Conservation (phyloP, 805 yeast species). For the Hanseniaspora mollemarum region DNA sequence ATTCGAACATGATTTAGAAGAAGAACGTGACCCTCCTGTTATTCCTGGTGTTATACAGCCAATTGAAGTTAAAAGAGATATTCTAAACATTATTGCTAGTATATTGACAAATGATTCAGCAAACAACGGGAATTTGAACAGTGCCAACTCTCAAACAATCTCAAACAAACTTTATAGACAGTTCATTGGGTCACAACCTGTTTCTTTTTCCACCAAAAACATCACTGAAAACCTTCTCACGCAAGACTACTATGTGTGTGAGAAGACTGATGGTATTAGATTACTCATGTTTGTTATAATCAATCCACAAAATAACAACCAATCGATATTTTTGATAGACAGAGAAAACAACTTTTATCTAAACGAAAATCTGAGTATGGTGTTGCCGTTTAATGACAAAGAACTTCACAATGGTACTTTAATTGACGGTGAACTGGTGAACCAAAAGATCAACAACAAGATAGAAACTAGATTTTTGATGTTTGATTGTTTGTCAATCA, state of each 20-base stretch:
- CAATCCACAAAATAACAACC: conserved; percentile 61
- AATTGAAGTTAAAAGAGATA: conserved; percentile 53
- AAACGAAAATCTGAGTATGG: conserved; percentile 78
- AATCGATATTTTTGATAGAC: conserved; percentile 79
- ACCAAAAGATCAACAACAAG: conserved; percentile 46
- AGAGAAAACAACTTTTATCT: conserved; percentile 78
- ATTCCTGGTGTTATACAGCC: conserved; percentile 80
- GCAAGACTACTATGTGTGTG: conserved; percentile 88
- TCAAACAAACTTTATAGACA: conserved; percentile 33
- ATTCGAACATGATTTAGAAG: conserved; percentile 19
- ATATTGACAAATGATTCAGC: conserved; percentile 29
- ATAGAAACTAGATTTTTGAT: conserved; percentile 69
- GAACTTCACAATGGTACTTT: conserved; percentile 76
- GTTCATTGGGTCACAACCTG: conserved; percentile 94
- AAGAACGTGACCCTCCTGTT: conserved; percentile 49
- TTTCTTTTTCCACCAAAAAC: conserved; percentile 72
- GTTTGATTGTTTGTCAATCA: conserved; percentile 82
- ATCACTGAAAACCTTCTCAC: conserved; percentile 46
- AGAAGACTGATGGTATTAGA: conserved; percentile 86
- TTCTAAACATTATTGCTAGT: conserved; percentile 56
- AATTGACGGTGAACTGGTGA: conserved; percentile 87
- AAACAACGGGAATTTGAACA: background rate
- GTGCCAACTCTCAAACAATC: conserved; percentile 30
- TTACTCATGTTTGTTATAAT: conserved; percentile 59
- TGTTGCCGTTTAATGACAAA: conserved; percentile 33